Evolutionary conservation across 257 asterid genomes (phyloP).

Genomic region (Penstemon davidsonii): DNA sequence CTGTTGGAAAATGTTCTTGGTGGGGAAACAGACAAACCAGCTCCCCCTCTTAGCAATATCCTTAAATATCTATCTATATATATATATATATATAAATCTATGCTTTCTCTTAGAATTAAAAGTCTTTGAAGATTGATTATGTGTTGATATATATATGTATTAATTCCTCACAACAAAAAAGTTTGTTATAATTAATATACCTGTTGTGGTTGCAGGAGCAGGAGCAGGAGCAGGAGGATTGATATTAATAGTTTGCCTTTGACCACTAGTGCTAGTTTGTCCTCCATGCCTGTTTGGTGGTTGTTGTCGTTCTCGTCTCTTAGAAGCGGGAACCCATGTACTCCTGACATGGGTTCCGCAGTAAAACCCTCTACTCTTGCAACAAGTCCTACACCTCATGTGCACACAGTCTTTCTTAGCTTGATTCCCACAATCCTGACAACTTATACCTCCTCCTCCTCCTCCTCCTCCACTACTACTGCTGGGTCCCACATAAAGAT

Average conservation of each 20-base stretch:
- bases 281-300: constrained; percentile 35
- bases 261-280: constrained; percentile 2
- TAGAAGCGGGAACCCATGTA: constrained; percentile 94
- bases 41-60: too few relatives aligned
- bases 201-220: constrained; percentile 50
- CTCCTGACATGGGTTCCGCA: constrained; percentile 79
- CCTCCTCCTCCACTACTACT: constrained; percentile 49
- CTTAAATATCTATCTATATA: too few relatives aligned
- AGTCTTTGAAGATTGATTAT: too few relatives aligned
- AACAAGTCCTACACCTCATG: constrained; percentile 93
- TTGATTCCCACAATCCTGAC: constrained; percentile 90
- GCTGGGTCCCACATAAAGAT: constrained; percentile 62
- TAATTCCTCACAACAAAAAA: too few relatives aligned
- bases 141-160: too few relatives aligned
- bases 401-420: constrained; percentile 81
- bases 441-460: constrained; percentile 66
- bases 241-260: constrained; percentile 20
- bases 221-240: constrained; percentile 41
- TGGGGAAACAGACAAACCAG: too few relatives aligned
- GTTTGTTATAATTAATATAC: constrained; percentile 25
- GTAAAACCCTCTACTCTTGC: constrained; percentile 80
- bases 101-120: too few relatives aligned
- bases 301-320: constrained; percentile 75
- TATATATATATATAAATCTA: too few relatives aligned
- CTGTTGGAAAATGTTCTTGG: too few relatives aligned